Conservation (phyloP, 208 protist genomes). For the Leishmania major region DNA sequence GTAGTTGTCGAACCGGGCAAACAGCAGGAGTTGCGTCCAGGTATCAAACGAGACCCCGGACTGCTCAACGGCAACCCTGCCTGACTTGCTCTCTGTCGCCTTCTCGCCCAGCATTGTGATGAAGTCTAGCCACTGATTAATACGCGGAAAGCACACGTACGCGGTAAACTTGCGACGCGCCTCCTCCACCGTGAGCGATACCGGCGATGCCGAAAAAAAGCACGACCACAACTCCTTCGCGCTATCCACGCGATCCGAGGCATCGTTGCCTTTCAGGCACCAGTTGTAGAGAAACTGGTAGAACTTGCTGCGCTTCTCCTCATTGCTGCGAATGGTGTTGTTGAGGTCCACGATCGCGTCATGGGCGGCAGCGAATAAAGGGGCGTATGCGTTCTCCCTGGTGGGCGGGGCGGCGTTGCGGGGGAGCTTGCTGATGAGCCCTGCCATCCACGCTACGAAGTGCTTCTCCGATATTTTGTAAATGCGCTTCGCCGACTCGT, state of each 20-base stretch:
- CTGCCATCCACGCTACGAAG: constrained; percentile 46
- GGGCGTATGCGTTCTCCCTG: constrained; percentile 26
- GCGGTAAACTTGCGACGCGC: constrained; percentile 28
- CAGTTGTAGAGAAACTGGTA: constrained; percentile 70
- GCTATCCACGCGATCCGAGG: constrained; percentile 32
- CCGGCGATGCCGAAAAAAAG: constrained; percentile 42
- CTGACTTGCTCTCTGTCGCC: constrained; percentile 11
- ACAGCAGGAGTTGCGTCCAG: constrained; percentile 75
- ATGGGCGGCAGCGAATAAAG: constrained; percentile 33
- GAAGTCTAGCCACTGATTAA: constrained; percentile 68
- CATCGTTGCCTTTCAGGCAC: constrained; percentile 37
- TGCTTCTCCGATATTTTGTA: constrained; percentile 50
- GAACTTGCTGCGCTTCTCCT: constrained; percentile 43
- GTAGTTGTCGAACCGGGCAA: constrained; percentile 54
- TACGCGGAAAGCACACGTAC: constrained; percentile 49
- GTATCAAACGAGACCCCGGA: constrained; percentile 57
- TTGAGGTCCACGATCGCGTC: constrained; percentile 33
- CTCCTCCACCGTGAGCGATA: constrained; percentile 27
- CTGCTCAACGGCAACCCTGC: constrained; percentile 21
- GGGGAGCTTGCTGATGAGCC: constrained; percentile 20
- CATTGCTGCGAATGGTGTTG: constrained; percentile 21
- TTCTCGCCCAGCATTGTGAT: constrained; percentile 24
- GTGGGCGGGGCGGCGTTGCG: constrained; percentile 5
- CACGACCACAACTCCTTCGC: constrained; percentile 76
- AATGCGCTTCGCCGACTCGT: constrained; percentile 29